Evolutionary conservation across 179 eudicot species (phyloP).

Genomic region (Heliamphora pulchella): DNA sequence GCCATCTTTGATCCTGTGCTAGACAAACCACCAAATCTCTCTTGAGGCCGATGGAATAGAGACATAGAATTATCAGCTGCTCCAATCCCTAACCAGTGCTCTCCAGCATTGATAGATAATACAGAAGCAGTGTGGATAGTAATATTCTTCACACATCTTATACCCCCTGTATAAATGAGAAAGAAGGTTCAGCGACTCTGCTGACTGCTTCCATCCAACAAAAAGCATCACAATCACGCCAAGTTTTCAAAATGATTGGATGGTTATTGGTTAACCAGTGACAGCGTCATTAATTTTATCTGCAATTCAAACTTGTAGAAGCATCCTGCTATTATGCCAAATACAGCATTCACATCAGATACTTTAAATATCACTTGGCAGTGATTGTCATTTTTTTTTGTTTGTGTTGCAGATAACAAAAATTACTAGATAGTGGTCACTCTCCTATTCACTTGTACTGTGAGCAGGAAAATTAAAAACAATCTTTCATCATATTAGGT

Average conservation of each 20-base stretch:
- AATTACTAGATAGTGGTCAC: neutral
- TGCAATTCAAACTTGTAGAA: neutral
- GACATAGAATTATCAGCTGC: conserved; percentile 99
- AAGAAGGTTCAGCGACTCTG: conserved; percentile 1
- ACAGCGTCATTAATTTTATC: neutral
- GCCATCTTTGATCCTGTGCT: conserved; percentile 52
- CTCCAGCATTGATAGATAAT: conserved; percentile 75
- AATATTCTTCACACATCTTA: conserved; percentile 75
- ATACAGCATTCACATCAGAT: neutral
- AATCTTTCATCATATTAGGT: neutral
- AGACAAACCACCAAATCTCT: conserved; percentile 62
- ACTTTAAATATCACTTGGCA: neutral
- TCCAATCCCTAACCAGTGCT: conserved; percentile 93
- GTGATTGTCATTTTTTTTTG: neutral
- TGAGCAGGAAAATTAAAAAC: neutral
- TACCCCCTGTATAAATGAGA: conserved; percentile 36
- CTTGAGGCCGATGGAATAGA: conserved; percentile 81
- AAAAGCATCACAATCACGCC: neutral
- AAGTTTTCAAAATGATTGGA: neutral
- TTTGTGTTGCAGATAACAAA: neutral
- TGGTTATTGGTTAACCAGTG: neutral
- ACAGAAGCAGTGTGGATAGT: conserved; percentile 64
- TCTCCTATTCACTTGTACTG: neutral
- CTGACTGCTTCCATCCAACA: neutral
- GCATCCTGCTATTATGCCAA: conserved; percentile 6